Conservation (phyloP, 2,329 filamentous ascomycete species). For the Fusarium newnesense region DNA sequence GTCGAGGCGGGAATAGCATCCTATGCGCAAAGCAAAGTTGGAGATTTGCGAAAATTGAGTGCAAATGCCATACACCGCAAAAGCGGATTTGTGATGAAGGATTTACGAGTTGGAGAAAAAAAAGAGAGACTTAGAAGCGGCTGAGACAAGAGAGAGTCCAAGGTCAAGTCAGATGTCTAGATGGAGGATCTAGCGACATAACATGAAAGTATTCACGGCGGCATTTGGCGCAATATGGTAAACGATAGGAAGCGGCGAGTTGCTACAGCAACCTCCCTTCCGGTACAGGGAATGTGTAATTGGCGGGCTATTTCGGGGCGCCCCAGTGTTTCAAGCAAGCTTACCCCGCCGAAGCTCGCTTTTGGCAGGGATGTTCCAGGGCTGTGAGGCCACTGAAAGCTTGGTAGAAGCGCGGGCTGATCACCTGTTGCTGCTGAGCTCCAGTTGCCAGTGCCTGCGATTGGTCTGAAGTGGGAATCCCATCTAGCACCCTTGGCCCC, state of each 20-base stretch:
- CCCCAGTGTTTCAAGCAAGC: conserved; percentile 38
- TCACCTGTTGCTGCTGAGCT: conserved; percentile 25
- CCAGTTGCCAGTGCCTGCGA: conserved; percentile 10
- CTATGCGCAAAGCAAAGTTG: conserved; percentile 36
- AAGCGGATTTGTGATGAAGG: conserved; percentile 16
- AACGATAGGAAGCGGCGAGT: conserved; percentile 24
- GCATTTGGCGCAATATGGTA: conserved; percentile 2
- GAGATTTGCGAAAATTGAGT: conserved; percentile 9
- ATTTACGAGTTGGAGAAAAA: conserved; percentile 14
- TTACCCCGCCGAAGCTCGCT: conserved; percentile 43
- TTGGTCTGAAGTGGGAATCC: conserved; percentile 14
- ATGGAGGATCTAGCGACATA: conserved; percentile 18
- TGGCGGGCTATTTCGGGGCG: conserved; percentile 38
- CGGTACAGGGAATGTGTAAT: conserved; percentile 5
- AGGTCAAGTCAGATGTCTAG: not conserved
- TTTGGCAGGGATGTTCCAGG: conserved; percentile 27
- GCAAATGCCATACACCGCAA: conserved; percentile 30
- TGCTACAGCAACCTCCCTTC: conserved; percentile 38
- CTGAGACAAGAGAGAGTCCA: conserved; percentile 37
- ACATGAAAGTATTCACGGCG: conserved; percentile 40
- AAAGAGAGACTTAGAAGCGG: conserved; percentile 35
- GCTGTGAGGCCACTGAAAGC: conserved; percentile 34
- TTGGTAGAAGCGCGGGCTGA: conserved; percentile 32
- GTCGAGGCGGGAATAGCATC: conserved; percentile 40
- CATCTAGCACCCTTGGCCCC: conserved; percentile 12